A percentile compares a stretch with the other conserved stretches of the same genome.
Conservation (phyloP, 305 asterid genomes). For the Fraxinus angustifolia region DNA sequence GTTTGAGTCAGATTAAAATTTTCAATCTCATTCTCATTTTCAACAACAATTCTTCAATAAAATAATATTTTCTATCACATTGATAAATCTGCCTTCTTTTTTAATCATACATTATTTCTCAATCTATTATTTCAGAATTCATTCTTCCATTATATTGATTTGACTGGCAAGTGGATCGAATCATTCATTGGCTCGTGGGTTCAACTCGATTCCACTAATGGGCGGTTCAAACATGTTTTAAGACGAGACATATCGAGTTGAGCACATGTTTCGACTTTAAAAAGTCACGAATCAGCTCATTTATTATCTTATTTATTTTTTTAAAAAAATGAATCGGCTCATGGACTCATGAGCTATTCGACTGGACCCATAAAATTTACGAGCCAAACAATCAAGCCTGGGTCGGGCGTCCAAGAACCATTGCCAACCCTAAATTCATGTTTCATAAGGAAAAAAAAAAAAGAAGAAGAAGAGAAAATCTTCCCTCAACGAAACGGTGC, state of each 20-base stretch:
- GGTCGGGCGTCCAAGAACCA: not conserved
- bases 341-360: not conserved
- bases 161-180: not conserved
- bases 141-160: not conserved
- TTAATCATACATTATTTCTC: too few species aligned
- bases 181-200: not conserved
- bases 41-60: too few species aligned
- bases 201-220: not conserved
- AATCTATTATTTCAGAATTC: too few species aligned
- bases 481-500: not conserved
- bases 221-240: not conserved
- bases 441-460: not conserved
- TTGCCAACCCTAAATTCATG: not conserved
- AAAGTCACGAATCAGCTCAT: not conserved
- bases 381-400: not conserved
- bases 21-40: too few species aligned
- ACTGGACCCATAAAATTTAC: not conserved
- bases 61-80: too few species aligned
- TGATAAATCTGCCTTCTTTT: too few species aligned
- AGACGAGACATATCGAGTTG: not conserved
- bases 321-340: not conserved
- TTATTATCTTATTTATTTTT: not conserved
- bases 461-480: not conserved
- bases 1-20: too few species aligned
- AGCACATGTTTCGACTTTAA: not conserved